These are phyloP conservation scores for Hypoxylon sp. DNA, from an alignment of 2,329 filamentous ascomycete genomes.

Conservation along the genomic window DNA sequence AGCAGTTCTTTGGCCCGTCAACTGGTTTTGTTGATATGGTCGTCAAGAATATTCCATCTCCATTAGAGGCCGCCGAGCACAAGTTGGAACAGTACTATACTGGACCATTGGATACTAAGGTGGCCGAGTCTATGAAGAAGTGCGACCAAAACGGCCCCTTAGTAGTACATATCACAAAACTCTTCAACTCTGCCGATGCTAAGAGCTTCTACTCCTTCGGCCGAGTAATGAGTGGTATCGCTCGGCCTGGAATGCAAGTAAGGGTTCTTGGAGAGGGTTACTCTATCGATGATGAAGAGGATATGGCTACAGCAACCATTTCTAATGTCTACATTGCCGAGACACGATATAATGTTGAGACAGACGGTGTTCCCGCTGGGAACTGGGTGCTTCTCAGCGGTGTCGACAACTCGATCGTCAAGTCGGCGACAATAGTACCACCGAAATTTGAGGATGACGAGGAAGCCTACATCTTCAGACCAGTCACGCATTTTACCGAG, in stretches of 20 bases:
- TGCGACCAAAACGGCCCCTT: slow-evolving; percentile 93
- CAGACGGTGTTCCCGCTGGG: slow-evolving; percentile 91
- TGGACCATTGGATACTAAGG: slow-evolving; percentile 85
- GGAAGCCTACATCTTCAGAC: slow-evolving; percentile 95
- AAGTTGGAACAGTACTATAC: slow-evolving; percentile 92
- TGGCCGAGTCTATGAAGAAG: slow-evolving; percentile 82
- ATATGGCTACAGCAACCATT: slow-evolving; percentile 91
- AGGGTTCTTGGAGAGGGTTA: slow-evolving; percentile 96
- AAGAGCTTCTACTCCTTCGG: slow-evolving; percentile 92
- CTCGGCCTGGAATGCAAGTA: slow-evolving; percentile 83
- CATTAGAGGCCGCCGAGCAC: slow-evolving; percentile 80
- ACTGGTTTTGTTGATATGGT: slow-evolving; percentile 97
- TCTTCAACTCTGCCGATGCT: slow-evolving; percentile 93
- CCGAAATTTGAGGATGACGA: slow-evolving; percentile 86
- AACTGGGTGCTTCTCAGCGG: slow-evolving; percentile 94
- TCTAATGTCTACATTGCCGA: slow-evolving; percentile 91
- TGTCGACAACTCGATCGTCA: slow-evolving; percentile 98
- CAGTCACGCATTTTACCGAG: slow-evolving; percentile 94
- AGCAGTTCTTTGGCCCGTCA: slow-evolving; percentile 94
- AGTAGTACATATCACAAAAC: slow-evolving; percentile 92
- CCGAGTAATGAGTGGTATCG: slow-evolving; percentile 92
- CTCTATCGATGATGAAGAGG: slow-evolving; percentile 96
- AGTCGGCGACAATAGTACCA: slow-evolving; percentile 91
- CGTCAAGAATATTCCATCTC: slow-evolving; percentile 89
- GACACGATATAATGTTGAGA: slow-evolving; percentile 92